Evolutionary conservation across 768 basidiomycete genomes (phyloP).

Genomic region (Scleroderma bovista): DNA sequence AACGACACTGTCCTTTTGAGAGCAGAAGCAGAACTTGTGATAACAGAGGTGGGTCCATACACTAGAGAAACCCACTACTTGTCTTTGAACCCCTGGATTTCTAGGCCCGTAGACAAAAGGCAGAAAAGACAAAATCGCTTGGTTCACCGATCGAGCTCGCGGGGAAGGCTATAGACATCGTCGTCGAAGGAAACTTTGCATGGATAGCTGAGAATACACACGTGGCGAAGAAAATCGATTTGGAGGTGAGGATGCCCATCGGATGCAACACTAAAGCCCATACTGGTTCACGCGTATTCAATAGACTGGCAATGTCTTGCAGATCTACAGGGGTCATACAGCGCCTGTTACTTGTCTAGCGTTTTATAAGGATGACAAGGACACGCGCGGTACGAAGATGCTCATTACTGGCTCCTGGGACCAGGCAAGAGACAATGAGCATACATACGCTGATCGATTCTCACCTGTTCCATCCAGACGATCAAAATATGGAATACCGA

Average conservation of each 20-base stretch:
- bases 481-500: constrained; percentile 83
- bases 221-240: constrained; percentile 63
- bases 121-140: constrained; percentile 60
- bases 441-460: not conserved
- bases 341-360: constrained; percentile 86
- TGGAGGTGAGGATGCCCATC: constrained; percentile 55
- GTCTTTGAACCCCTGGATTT: not conserved
- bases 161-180: constrained; percentile 70
- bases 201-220: constrained; percentile 91
- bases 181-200: constrained; percentile 56
- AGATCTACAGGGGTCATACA: constrained; percentile 76
- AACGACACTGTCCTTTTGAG: constrained; percentile 25
- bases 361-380: constrained; percentile 45
- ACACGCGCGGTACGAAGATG: constrained; percentile 40
- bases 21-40: constrained; percentile 27
- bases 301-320: constrained; percentile 76
- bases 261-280: not conserved
- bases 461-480: constrained; percentile 42
- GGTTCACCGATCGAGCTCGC: constrained; percentile 76
- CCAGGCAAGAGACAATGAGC: constrained; percentile 39
- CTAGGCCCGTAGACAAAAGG: constrained; percentile 69
- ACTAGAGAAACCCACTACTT: not conserved
- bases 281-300: constrained; percentile 4
- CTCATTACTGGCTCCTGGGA: constrained; percentile 96
- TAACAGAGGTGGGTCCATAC: constrained; percentile 19